Evolutionary conservation across 306 rosid species (phyloP).

Genomic region (Cucumis sativus): Cucumber_9930_V3 NC_026658.2:1872001-1872500

Average conservation of each 20-base stretch:
- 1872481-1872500: constrained; percentile 65
- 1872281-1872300: constrained; percentile 25
- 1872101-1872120: too few relatives aligned
- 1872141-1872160: background rate
- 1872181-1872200: constrained; percentile 68
- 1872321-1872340: constrained; percentile 19
- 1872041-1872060: too few relatives aligned
- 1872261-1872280: constrained; percentile 30
- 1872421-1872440: constrained; percentile 27
- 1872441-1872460: constrained; percentile 15
- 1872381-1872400: constrained; percentile 28
- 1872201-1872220: constrained; percentile 61
- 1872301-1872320: constrained; percentile 10
- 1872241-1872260: constrained; percentile 11
- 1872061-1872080: too few relatives aligned
- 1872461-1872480: constrained; percentile 27
- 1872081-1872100: too few relatives aligned
- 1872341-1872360: constrained; percentile 31
- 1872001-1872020: too few relatives aligned
- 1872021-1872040: too few relatives aligned
- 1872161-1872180: constrained; percentile 42
- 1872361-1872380: constrained; percentile 27
- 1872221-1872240: constrained; percentile 12
- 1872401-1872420: constrained; percentile 26
- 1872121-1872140: too few relatives aligned